These are phyloP conservation scores for Metschnikowia matae DNA, from an alignment of 805 yeast species.

Conservation along the genomic window DNA sequence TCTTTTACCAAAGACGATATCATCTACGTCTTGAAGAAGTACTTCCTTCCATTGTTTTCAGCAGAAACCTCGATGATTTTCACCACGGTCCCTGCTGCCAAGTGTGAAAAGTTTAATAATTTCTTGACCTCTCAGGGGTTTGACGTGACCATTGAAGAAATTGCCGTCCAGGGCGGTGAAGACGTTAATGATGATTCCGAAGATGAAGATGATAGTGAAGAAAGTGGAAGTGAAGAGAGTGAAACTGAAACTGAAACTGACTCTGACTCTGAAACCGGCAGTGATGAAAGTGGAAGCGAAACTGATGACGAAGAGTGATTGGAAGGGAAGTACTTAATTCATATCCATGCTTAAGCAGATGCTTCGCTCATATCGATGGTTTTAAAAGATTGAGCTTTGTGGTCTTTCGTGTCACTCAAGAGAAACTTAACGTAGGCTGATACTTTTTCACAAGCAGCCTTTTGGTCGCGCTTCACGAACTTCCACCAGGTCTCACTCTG, in stretches of 20 bases:
- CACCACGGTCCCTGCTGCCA: slow-evolving; percentile 69
- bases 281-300: slow-evolving; percentile 5
- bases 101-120: slow-evolving; percentile 41
- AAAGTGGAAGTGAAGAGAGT: background rate
- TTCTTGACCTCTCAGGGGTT: slow-evolving; percentile 57
- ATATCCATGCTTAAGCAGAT: background rate
- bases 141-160: slow-evolving; percentile 52
- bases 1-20: slow-evolving; percentile 52
- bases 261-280: background rate
- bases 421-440: slow-evolving; percentile 22
- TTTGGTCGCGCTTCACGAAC: slow-evolving; percentile 13
- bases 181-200: slow-evolving; percentile 7
- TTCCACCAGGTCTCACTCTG: slow-evolving; percentile 20
- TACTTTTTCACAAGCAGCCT: slow-evolving; percentile 21
- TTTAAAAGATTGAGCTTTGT: slow-evolving; percentile 4
- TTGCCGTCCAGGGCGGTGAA: slow-evolving; percentile 23
- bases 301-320: background rate
- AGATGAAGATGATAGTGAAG: slow-evolving; percentile 11
- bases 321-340: no score
- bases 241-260: background rate
- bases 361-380: slow-evolving; percentile 5
- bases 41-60: slow-evolving; percentile 64
- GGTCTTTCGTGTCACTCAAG: slow-evolving; percentile 15
- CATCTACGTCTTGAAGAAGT: slow-evolving; percentile 46
- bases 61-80: slow-evolving; percentile 55